phyloP scores from a whole-genome alignment of 768 basidiomycete species.

The Tylopilus subfusipes region DNA sequence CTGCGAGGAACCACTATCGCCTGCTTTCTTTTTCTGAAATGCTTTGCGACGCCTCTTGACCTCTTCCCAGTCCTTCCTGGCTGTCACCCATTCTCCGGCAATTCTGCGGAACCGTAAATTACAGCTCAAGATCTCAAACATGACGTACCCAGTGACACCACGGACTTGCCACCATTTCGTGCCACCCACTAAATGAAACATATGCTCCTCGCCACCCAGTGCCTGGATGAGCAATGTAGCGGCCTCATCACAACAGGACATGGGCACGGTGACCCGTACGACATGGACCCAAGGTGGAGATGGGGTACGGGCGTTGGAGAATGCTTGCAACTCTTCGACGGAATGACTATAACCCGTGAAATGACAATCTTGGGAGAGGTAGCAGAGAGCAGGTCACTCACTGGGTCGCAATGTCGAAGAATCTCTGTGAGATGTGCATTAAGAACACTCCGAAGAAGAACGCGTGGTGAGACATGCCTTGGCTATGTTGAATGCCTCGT shows the following conservation, averaged over 20 bases:
- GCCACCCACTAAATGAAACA: conserved; percentile 74
- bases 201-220: conserved; percentile 78
- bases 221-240: conserved; percentile 69
- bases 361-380: background rate
- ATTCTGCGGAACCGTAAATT: conserved; percentile 44
- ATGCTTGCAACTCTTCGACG: conserved; percentile 76
- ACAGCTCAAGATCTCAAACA: conserved; percentile 10
- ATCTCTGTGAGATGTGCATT: conserved; percentile 45
- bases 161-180: conserved; percentile 98
- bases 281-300: conserved; percentile 83
- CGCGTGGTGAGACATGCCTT: conserved; percentile 46
- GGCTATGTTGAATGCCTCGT: conserved; percentile 71
- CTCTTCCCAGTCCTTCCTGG: conserved; percentile 79
- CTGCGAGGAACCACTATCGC: conserved; percentile 4
- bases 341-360: conserved; percentile 54
- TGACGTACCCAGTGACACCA: conserved; percentile 66
- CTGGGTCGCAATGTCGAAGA: conserved; percentile 69
- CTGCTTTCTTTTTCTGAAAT: conserved; percentile 34
- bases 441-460: background rate
- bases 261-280: conserved; percentile 66
- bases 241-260: conserved; percentile 71
- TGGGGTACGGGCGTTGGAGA: conserved; percentile 78
- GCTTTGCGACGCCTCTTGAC: conserved; percentile 56
- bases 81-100: conserved; percentile 83
- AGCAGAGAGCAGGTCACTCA: conserved; percentile 33